Base-by-base conservation (phyloP, 2,329 filamentous ascomycete genomes). In the Ustulina deusta region DNA sequence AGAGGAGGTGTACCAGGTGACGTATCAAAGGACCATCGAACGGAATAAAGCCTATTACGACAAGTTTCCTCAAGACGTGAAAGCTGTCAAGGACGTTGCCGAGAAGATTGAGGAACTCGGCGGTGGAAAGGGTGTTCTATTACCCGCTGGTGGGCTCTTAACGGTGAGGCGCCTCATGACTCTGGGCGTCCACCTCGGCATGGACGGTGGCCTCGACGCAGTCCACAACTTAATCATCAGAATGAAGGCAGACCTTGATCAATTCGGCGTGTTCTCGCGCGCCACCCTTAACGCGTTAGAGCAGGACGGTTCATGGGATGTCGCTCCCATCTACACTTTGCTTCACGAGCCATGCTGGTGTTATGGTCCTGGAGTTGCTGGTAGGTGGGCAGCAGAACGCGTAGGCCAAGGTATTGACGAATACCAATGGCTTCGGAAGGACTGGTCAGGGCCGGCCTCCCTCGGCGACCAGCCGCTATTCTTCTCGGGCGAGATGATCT, bases 401-500 rank as follows among this genome's bases (percentile, higher is more conserved):
- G 81, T 94, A 61, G 84, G 91, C 71, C 79, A 84, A 70, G 69
- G 75, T 13, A 75, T 85, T 5, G 74, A 79, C 2, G 72, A 81
- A 34, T 90, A 85, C 71, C 73, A 79, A 38, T 90, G 88, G 89
- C 81, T 89, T 9, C 75, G 79, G 66, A 73, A 77, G 1, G 74
- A 76, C 27, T 79, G 83, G 60, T 74, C 83, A 20, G 79, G 82
- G 1, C 78, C 78, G 7, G 74, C 79, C 71, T 81, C 70, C 11
- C 75, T 77, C 40, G 73, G 71, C 68, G 78, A 82, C 6, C 77
- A 81, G 2, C 90, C 90, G 0, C 82, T 96, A 25, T 92, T 87
- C 79, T 97, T 97, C 81, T 93, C 93, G 0, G 94, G 94, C 67
- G 95, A 98, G 81, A 97, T 97, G 93, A 87, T 97, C 58, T 97